Percentiles rank a stretch among this genome's conserved stretches.
Evolutionary conservation across 306 rosid species (phyloP).

Genomic region (Trichosanthes truncata): DNA sequence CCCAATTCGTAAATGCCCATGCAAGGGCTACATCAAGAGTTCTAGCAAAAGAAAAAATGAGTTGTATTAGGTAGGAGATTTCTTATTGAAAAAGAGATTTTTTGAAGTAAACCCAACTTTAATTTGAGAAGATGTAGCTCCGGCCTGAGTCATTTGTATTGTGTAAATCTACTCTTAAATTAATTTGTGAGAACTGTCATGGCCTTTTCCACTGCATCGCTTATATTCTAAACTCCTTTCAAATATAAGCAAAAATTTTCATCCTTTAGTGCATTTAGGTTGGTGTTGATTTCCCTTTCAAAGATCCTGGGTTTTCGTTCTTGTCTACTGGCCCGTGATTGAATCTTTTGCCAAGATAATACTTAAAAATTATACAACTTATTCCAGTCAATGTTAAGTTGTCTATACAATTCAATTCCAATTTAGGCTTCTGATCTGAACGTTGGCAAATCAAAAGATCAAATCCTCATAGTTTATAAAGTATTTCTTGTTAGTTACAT

Average conservation of each 20-base stretch:
- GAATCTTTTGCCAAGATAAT: neutral
- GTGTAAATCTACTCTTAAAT: neutral
- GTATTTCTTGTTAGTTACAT: neutral
- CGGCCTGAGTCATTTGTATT: neutral
- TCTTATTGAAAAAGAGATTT: neutral
- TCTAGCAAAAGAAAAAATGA: neutral
- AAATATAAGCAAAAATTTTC: neutral
- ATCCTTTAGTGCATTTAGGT: neutral
- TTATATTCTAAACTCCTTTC: neutral
- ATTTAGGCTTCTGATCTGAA: neutral
- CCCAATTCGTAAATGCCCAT: neutral
- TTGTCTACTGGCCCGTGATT: neutral
- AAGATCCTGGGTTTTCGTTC: neutral
- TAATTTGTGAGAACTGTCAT: neutral
- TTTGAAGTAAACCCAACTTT: neutral
- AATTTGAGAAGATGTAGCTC: neutral
- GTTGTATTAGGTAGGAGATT: neutral
- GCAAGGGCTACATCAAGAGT: neutral
- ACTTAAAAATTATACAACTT: neutral
- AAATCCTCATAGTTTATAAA: neutral
- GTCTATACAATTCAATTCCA: neutral
- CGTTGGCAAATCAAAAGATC: neutral
- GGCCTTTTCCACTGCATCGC: neutral
- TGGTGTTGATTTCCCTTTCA: neutral
- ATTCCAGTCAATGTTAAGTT: neutral